A percentile compares a stretch with the other conserved stretches of the same genome.
Evolutionary conservation across 2,329 filamentous ascomycete genomes (phyloP).

Genomic region (Pyrenochaeta sp.): DNA sequence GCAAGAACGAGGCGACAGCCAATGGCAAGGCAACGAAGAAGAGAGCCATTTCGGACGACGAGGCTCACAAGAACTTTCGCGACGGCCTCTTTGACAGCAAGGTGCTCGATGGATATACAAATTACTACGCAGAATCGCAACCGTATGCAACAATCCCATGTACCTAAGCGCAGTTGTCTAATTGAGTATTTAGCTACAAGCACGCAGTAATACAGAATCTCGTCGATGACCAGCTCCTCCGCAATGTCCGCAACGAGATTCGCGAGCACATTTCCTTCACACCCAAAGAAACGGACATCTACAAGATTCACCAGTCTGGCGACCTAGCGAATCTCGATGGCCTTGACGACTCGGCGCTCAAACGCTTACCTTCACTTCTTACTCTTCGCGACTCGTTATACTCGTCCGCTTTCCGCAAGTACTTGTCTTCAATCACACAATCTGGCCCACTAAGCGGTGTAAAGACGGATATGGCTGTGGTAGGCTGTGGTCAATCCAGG

Average conservation of each 20-base stretch:
- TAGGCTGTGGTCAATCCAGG: conserved; percentile 20
- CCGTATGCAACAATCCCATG: conserved; percentile 41
- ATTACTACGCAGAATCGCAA: conserved; percentile 49
- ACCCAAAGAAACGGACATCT: conserved; percentile 98
- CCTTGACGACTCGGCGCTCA: conserved; percentile 83
- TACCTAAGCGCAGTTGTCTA: conserved; percentile 7
- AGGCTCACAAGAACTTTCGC: conserved; percentile 51
- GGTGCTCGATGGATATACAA: conserved; percentile 44
- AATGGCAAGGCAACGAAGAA: conserved; percentile 56
- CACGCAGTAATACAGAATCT: conserved; percentile 88
- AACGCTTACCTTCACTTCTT: conserved; percentile 88
- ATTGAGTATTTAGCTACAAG: conserved; percentile 69
- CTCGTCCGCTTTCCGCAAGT: conserved; percentile 86
- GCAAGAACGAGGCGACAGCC: conserved; percentile 51
- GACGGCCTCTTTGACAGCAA: conserved; percentile 49
- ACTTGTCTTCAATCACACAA: conserved; percentile 84
- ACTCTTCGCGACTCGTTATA: conserved; percentile 94
- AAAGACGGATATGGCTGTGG: conserved; percentile 98
- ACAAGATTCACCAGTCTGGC: conserved; percentile 98
- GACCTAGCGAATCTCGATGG: conserved; percentile 97
- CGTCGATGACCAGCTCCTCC: conserved; percentile 82
- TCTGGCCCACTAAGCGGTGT: conserved; percentile 87
- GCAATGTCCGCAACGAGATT: conserved; percentile 87
- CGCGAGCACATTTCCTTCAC: conserved; percentile 92
- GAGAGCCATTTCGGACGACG: conserved; percentile 51